These are phyloP conservation scores for Coniochaeta sp. DNA, from an alignment of 2,329 filamentous ascomycete genomes.

Conservation along the genomic window DNA sequence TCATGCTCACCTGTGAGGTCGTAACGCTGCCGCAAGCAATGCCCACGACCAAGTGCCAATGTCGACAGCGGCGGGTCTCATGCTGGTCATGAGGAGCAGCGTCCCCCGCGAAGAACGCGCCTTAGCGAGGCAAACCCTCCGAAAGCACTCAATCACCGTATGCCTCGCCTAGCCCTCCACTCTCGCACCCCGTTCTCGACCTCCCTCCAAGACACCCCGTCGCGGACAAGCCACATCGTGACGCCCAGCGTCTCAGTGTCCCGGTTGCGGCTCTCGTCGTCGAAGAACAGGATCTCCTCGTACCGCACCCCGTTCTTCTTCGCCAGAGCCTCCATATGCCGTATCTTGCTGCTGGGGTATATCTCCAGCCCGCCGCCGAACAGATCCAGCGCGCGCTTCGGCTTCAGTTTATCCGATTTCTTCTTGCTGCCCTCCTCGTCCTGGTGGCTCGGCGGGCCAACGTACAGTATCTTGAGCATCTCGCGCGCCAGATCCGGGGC, in stretches of 20 bases:
- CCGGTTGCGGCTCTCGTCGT: conserved; percentile 80
- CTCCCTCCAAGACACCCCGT: conserved; percentile 71
- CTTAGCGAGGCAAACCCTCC: background rate
- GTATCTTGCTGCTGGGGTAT: conserved; percentile 74
- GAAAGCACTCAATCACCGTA: background rate
- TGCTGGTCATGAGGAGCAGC: background rate
- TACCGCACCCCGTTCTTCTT: conserved; percentile 64
- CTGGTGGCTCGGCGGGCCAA: conserved; percentile 26
- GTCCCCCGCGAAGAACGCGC: background rate
- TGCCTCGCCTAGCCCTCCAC: conserved; percentile 68
- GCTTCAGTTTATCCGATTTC: conserved; percentile 21
- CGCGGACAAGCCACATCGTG: conserved; percentile 73
- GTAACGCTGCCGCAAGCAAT: background rate
- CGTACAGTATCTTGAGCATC: conserved; percentile 68
- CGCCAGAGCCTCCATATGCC: conserved; percentile 71
- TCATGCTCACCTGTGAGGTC: background rate
- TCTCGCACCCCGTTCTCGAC: conserved; percentile 71
- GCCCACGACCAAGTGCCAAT: background rate
- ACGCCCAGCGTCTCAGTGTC: conserved; percentile 77
- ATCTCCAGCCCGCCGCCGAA: conserved; percentile 59
- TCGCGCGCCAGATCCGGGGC: conserved; percentile 74
- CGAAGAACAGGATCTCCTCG: conserved; percentile 91
- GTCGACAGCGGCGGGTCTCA: background rate
- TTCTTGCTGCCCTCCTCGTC: background rate
- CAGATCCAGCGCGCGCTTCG: conserved; percentile 44